Conservation (phyloP, 495 filamentous ascomycete species). For the Hypoxylon lenormandii region DNA sequence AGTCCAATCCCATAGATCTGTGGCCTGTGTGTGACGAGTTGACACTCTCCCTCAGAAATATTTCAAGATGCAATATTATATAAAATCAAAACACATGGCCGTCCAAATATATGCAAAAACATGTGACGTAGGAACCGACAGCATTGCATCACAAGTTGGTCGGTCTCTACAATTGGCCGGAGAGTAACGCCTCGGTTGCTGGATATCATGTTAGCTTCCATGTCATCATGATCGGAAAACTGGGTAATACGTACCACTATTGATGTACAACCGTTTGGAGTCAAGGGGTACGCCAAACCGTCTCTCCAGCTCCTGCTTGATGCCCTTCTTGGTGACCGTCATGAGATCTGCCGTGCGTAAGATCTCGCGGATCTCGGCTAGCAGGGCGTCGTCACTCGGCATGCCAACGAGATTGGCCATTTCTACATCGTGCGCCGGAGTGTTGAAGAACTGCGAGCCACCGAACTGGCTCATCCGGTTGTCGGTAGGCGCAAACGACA, state of each 20-base stretch:
- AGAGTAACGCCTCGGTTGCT: conserved; percentile 81
- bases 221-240: background rate
- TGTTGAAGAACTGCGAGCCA: conserved; percentile 64
- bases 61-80: conserved; percentile 1
- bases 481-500: conserved; percentile 85
- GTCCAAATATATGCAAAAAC: conserved; percentile 41
- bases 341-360: conserved; percentile 91
- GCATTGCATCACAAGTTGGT: background rate
- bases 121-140: conserved; percentile 14
- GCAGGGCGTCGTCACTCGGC: conserved; percentile 87
- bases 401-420: conserved; percentile 74
- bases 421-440: conserved; percentile 72
- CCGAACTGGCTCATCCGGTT: conserved; percentile 65
- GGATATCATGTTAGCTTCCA: conserved; percentile 53
- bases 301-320: conserved; percentile 91
- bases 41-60: background rate
- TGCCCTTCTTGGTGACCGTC: conserved; percentile 97
- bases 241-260: conserved; percentile 75
- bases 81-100: conserved; percentile 28
- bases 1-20: background rate
- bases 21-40: conserved; percentile 5
- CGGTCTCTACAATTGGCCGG: conserved; percentile 69
- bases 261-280: conserved; percentile 86
- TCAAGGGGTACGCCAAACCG: conserved; percentile 87
- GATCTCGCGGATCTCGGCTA: conserved; percentile 95